Evolutionary conservation across 371 early-diverging fungal genomes (phyloP).

Genomic region (Capillidium heterosporum): DNA sequence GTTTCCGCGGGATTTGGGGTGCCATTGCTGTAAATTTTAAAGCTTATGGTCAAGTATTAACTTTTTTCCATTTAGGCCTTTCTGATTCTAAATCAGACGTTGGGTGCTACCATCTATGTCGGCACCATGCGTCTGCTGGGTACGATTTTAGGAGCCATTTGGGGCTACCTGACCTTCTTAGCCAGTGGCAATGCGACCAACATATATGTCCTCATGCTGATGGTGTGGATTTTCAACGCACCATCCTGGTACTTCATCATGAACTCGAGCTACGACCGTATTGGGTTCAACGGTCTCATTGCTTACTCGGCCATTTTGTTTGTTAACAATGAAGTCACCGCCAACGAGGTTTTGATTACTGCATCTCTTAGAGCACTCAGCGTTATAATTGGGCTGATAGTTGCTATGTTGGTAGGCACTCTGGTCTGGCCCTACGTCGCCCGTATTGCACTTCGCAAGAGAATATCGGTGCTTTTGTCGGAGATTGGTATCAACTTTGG

Average conservation of each 20-base stretch:
- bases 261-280: neutral
- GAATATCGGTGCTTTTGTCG: conserved; percentile 14
- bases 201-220: neutral
- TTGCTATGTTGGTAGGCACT: conserved; percentile 27
- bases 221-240: conserved; percentile 3
- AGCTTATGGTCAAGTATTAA: no score
- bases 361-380: conserved; percentile 19
- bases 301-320: conserved; percentile 2
- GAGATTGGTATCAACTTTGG: conserved; percentile 17
- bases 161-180: conserved; percentile 4
- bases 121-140: conserved; percentile 1
- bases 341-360: neutral
- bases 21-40: neutral
- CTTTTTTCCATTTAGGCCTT: neutral
- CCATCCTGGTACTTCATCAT: conserved; percentile 2
- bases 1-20: neutral
- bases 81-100: neutral
- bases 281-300: neutral
- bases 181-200: neutral
- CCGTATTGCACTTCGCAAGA: conserved; percentile 29
- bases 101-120: conserved; percentile 1
- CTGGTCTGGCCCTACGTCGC: conserved; percentile 41
- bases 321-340: neutral
- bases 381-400: conserved; percentile 30
- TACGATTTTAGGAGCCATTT: conserved; percentile 1